Evolutionary conservation across 495 filamentous ascomycete species (phyloP).

Genomic region (Aspergillus coremiiformis): DNA sequence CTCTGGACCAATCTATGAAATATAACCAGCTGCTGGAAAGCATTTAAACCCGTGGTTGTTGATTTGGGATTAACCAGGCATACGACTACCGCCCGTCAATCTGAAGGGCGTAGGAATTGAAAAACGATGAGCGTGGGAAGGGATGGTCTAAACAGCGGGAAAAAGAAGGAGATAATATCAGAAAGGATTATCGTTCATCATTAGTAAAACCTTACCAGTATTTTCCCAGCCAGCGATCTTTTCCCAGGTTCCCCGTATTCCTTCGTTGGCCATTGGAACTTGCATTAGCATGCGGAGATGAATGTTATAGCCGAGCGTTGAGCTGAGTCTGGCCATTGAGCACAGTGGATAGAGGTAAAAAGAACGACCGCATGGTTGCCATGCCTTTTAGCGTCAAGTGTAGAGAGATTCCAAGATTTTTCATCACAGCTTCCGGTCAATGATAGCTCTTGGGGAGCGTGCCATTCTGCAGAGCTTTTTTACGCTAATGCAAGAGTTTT

Average conservation of each 20-base stretch:
- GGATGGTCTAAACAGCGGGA: not conserved
- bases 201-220: not conserved
- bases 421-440: not conserved
- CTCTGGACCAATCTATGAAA: not conserved
- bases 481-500: slow-evolving; percentile 11
- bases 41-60: not conserved
- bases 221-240: not conserved
- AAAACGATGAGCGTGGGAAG: slow-evolving; percentile 1
- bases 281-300: not conserved
- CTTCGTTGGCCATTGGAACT: not conserved
- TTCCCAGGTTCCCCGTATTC: not conserved
- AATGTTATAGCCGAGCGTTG: not conserved
- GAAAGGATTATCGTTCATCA: not conserved
- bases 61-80: not conserved
- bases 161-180: not conserved
- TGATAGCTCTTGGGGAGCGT: not conserved
- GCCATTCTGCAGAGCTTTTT: slow-evolving; percentile 8
- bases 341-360: not conserved
- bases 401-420: not conserved
- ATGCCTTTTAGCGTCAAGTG: not conserved
- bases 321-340: slow-evolving; percentile 5
- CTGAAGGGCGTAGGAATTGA: not conserved
- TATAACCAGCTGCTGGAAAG: not conserved
- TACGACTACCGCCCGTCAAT: not conserved
- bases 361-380: not conserved